Evolutionary conservation across 345 rosid genomes (phyloP).

Genomic region (Arabidopsis arenosa): DNA sequence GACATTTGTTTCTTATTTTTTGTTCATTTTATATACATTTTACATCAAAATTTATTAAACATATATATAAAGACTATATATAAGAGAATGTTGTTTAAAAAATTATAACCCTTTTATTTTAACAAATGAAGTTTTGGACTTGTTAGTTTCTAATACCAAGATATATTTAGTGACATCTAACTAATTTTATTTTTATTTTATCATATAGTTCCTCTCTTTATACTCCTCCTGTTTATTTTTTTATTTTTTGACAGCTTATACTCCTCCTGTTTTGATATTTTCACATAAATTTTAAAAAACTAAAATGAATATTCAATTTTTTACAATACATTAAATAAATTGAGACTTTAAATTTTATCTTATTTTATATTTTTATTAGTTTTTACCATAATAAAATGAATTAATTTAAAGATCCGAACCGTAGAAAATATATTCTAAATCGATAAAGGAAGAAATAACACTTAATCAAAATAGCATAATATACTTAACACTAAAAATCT

Average conservation of each 20-base stretch:
- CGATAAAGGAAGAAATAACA: neutral
- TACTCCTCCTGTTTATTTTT: neutral
- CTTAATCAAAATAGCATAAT: neutral
- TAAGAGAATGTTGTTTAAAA: neutral
- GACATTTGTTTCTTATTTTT: conserved; percentile 27
- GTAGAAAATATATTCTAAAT: neutral
- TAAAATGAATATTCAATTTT: neutral
- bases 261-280: neutral
- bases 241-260: neutral
- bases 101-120: neutral
- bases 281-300: neutral
- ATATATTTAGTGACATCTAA: neutral
- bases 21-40: conserved; percentile 14
- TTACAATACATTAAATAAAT: neutral
- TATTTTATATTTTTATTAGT: neutral
- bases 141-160: neutral
- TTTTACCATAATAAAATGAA: neutral
- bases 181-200: neutral
- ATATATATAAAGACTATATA: neutral
- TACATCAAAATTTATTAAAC: conserved; percentile 10
- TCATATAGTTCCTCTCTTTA: neutral
- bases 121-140: neutral
- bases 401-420: neutral
- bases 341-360: neutral
- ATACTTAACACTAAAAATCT: neutral